Percentiles rank a stretch among this genome's conserved stretches.
Conservation (phyloP, 148 eudicot species). For the Chenopodium quinoa region DNA sequence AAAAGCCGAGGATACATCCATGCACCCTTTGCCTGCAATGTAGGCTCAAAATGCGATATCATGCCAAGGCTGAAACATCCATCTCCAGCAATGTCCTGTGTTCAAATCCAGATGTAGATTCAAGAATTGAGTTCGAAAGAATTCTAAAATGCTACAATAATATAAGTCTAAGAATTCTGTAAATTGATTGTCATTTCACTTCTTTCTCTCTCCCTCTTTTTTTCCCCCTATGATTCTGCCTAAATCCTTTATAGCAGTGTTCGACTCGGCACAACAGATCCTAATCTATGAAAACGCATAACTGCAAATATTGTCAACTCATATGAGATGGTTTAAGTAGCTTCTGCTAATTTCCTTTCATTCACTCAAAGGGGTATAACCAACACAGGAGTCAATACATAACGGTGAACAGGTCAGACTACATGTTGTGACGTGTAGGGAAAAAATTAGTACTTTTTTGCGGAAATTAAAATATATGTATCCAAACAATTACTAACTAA, state of each 20-base stretch:
- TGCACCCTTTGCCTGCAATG: conserved; percentile 55
- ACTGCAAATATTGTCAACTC: neutral
- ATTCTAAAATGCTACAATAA: neutral
- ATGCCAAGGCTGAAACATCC: conserved; percentile 99
- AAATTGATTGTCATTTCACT: neutral
- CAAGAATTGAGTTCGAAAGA: neutral
- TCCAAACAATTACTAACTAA: neutral
- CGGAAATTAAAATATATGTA: neutral
- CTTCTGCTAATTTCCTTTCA: neutral
- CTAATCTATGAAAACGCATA: neutral
- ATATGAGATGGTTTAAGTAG: neutral
- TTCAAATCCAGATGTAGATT: conserved; percentile 3
- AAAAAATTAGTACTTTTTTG: neutral
- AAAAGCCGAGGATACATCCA: conserved; percentile 98
- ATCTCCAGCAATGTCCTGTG: conserved; percentile 88
- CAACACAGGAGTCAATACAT: neutral
- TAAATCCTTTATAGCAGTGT: neutral
- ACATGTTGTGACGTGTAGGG: neutral
- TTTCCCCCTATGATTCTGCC: neutral
- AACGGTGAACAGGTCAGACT: neutral
- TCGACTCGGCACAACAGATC: neutral
- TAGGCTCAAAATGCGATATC: conserved; percentile 81
- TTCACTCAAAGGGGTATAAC: neutral
- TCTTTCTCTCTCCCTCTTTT: neutral
- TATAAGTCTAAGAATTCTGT: neutral